Evolutionary conservation across 345 rosid species (phyloP).

Genomic region (Lepidium sativum): DNA sequence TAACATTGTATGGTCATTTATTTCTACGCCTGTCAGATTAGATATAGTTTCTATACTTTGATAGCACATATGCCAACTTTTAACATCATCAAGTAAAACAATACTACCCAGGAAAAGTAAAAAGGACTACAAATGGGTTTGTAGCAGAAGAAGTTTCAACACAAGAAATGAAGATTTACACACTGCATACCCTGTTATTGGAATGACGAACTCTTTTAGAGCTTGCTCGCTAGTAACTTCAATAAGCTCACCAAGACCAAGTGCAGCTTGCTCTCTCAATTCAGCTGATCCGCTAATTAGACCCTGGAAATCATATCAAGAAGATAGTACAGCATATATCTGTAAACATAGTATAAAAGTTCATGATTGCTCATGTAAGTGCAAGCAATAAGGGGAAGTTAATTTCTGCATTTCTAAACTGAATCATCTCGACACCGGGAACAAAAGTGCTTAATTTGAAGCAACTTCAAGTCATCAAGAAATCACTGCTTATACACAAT

Average conservation of each 20-base stretch:
- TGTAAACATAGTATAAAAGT: background rate
- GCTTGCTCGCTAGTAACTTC: conserved; percentile 94
- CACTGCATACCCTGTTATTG: conserved; percentile 78
- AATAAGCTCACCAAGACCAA: conserved; percentile 96
- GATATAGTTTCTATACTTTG: background rate
- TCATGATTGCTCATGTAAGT: background rate
- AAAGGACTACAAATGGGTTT: background rate
- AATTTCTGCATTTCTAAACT: background rate
- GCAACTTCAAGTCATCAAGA: background rate
- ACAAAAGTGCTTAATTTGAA: background rate
- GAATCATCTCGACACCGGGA: background rate
- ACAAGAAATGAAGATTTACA: conserved; percentile 10
- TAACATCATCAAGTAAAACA: background rate
- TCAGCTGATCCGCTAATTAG: conserved; percentile 88
- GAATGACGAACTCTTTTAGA: conserved; percentile 83
- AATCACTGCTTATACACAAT: background rate
- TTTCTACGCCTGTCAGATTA: background rate
- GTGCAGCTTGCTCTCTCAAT: conserved; percentile 89
- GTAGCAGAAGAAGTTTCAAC: background rate
- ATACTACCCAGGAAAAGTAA: background rate
- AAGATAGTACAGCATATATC: background rate
- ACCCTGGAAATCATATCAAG: conserved; percentile 41
- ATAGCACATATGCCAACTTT: background rate
- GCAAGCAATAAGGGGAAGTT: background rate
- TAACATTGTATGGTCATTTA: background rate